A percentile compares a stretch with the other conserved stretches of the same genome.
Conservation (phyloP, 2,329 filamentous ascomycete species). For the Neofusicoccum umdonicola region DNA sequence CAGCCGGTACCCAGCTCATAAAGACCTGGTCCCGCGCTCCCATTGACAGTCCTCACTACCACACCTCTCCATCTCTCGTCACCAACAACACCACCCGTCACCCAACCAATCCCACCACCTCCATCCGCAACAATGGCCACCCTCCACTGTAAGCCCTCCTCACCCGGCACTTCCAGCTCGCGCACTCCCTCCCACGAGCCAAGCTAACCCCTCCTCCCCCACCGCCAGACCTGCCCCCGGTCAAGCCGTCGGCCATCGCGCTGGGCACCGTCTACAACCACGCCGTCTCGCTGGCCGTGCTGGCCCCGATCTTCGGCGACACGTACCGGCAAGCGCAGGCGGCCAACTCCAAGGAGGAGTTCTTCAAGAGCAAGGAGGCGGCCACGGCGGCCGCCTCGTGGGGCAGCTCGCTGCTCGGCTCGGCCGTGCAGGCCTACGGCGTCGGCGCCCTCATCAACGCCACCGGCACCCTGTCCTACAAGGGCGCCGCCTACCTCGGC, state of each 20-base stretch:
- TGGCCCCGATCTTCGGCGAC: conserved; percentile 87
- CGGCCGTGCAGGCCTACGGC: conserved; percentile 84
- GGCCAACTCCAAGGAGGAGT: conserved; percentile 94
- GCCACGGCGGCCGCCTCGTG: conserved; percentile 82
- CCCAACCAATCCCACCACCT: not conserved
- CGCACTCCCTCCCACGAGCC: not conserved
- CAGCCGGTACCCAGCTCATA: not conserved
- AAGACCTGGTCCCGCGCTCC: not conserved
- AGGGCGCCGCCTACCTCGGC: conserved; percentile 93
- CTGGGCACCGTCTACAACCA: conserved; percentile 96
- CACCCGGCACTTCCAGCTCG: not conserved
- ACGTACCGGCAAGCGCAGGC: conserved; percentile 90
- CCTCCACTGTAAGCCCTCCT: conserved; percentile 54
- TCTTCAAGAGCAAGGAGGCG: conserved; percentile 89
- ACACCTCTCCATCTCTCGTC: not conserved
- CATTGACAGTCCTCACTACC: not conserved
- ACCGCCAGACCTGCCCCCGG: conserved; percentile 66
- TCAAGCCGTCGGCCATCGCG: conserved; percentile 97
- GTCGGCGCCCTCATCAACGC: conserved; percentile 84
- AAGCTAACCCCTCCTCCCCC: not conserved
- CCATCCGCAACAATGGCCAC: conserved; percentile 53
- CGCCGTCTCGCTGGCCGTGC: conserved; percentile 79
- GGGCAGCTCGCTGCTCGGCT: conserved; percentile 87
- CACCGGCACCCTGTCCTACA: conserved; percentile 92
- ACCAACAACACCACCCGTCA: no score